A percentile compares a stretch with the other conserved stretches of the same genome.
Conservation (phyloP, 768 basidiomycete genomes). For the Sarcodon sp. region DNA sequence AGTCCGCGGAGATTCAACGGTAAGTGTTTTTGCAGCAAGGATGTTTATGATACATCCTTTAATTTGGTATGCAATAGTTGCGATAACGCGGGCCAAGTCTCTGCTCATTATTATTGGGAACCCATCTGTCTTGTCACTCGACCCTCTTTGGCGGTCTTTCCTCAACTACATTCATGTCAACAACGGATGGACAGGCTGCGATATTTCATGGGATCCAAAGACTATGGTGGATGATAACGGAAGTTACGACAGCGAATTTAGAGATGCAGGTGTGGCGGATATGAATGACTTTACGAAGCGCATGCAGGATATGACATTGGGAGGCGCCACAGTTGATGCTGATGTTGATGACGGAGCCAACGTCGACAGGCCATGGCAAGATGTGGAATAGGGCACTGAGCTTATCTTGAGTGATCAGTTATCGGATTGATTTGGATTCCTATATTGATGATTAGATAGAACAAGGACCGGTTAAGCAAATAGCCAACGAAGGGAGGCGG, state of each 20-base stretch:
- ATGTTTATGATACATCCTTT: neutral
- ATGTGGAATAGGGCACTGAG: slow-evolving; percentile 3
- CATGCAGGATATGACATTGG: slow-evolving; percentile 14
- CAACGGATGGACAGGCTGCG: slow-evolving; percentile 40
- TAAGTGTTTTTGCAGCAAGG: slow-evolving; percentile 30
- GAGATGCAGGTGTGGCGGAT: slow-evolving; percentile 15
- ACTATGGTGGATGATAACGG: neutral
- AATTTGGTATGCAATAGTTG: slow-evolving; percentile 25
- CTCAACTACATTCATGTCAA: slow-evolving; percentile 37
- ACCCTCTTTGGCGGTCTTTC: slow-evolving; percentile 48
- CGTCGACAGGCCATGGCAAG: slow-evolving; percentile 9
- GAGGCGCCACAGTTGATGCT: neutral
- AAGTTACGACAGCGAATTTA: slow-evolving; percentile 5
- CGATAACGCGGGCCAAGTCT: slow-evolving; percentile 53
- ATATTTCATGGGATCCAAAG: slow-evolving; percentile 11
- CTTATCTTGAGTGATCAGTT: too few relatives aligned
- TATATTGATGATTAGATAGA: too few relatives aligned
- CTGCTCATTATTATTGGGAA: slow-evolving; percentile 53
- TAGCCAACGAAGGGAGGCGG: too few relatives aligned
- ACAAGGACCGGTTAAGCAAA: too few relatives aligned
- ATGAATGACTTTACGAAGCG: slow-evolving; percentile 21
- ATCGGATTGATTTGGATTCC: too few relatives aligned
- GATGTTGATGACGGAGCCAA: slow-evolving; percentile 4
- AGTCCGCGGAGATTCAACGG: slow-evolving; percentile 18
- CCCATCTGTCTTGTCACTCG: slow-evolving; percentile 40